Conservation (phyloP, 2,329 filamentous ascomycete species). For the Beauveria bassiana region DNA sequence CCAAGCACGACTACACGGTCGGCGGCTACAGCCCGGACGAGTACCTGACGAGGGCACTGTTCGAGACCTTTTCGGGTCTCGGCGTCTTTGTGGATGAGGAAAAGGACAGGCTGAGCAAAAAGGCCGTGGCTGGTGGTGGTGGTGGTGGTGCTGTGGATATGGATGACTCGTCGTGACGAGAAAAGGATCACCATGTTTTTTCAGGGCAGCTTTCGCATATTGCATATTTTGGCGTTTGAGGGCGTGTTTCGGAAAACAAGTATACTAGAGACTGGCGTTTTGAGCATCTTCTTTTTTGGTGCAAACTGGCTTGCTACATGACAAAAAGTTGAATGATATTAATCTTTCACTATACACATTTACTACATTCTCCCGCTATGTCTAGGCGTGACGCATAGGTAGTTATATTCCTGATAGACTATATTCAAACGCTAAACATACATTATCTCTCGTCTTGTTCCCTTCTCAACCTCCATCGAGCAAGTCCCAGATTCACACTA, state of each 20-base stretch:
- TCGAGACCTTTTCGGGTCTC: constrained; percentile 84
- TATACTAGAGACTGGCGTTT: background rate
- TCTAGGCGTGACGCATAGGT: background rate
- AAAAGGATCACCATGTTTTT: background rate
- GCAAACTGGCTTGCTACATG: background rate
- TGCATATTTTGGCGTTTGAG: background rate
- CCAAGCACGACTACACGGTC: constrained; percentile 58
- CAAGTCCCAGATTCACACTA: background rate
- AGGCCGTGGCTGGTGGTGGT: constrained; percentile 24
- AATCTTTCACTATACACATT: background rate
- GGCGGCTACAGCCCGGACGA: constrained; percentile 80
- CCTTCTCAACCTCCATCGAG: background rate
- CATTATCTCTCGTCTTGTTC: background rate
- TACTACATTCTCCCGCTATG: background rate
- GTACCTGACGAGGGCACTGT: constrained; percentile 72
- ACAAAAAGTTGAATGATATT: background rate
- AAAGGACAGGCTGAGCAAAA: constrained; percentile 34
- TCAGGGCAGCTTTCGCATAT: background rate
- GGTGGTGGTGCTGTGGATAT: constrained; percentile 37
- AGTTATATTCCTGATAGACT: background rate
- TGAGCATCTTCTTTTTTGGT: background rate
- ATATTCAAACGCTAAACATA: background rate
- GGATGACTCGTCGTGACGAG: constrained; percentile 36
- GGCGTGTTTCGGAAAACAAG: background rate
- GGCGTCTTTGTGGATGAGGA: constrained; percentile 84